Percentiles rank a stretch among this genome's conserved stretches.
Conservation (phyloP, 2,329 filamentous ascomycete species). For the Diplodia scrobiculata region DNA sequence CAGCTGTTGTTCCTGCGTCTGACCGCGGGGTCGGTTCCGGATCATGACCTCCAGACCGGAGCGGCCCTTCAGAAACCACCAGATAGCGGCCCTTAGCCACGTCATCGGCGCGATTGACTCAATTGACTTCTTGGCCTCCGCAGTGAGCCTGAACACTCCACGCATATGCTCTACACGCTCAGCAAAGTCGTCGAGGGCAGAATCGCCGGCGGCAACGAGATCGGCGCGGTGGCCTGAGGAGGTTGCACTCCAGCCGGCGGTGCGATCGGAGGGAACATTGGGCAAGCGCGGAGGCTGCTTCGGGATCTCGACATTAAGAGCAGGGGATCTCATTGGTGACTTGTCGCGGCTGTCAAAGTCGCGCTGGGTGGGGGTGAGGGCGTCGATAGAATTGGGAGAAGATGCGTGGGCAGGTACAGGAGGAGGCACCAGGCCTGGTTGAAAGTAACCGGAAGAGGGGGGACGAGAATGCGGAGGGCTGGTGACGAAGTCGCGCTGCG, state of each 20-base stretch:
- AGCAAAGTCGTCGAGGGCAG: slow-evolving; percentile 69
- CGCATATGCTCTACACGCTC: slow-evolving; percentile 71
- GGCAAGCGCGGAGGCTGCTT: slow-evolving; percentile 28
- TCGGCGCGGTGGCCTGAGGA: slow-evolving; percentile 26
- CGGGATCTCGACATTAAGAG: slow-evolving; percentile 26
- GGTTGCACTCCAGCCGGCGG: slow-evolving; percentile 18
- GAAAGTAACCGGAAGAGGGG: slow-evolving; percentile 14
- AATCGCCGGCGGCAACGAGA: slow-evolving; percentile 32
- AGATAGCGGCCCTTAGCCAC: slow-evolving; percentile 72
- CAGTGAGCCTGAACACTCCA: slow-evolving; percentile 74
- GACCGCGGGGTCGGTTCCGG: slow-evolving; percentile 60
- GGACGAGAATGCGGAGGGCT: slow-evolving; percentile 23
- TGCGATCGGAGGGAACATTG: slow-evolving; percentile 8
- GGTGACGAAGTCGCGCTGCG: slow-evolving; percentile 27
- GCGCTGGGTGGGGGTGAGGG: slow-evolving; percentile 26
- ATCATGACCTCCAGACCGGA: slow-evolving; percentile 72
- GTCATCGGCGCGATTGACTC: slow-evolving; percentile 64
- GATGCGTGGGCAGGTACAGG: slow-evolving; percentile 23
- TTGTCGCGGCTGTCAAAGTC: slow-evolving; percentile 25
- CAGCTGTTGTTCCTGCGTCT: slow-evolving; percentile 50
- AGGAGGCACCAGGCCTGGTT: slow-evolving; percentile 22
- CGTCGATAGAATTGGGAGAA: slow-evolving; percentile 12
- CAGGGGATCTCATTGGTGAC: slow-evolving; percentile 27
- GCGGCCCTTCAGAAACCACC: slow-evolving; percentile 89
- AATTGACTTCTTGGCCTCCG: slow-evolving; percentile 70